Base-by-base conservation (phyloP, 2,329 filamentous ascomycete genomes). In the Colletotrichum siamense region DNA sequence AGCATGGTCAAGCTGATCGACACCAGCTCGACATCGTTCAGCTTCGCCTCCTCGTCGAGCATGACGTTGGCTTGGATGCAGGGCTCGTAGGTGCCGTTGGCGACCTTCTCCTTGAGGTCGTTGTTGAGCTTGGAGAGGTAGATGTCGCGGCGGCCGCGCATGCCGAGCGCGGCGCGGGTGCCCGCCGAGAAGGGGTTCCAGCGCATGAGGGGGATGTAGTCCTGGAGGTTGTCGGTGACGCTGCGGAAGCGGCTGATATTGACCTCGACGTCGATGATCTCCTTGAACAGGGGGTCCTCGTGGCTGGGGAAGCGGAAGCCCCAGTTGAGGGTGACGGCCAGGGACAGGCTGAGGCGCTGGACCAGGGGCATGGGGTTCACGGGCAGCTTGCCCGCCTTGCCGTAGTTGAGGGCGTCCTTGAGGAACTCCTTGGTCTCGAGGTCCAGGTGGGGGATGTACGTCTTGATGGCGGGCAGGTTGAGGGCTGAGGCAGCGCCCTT, bases 1-100 rank as follows among this genome's bases (percentile, higher is more conserved):
- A 82, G 75, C 92, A 94, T 94, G 63, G 92, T 93, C 62, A 94
- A 83, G 79, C 92, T 92, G 78, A 94, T 92, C 3, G 91, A 93
- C 82, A 93, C 92, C 70, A 94, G 87, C 82, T 94, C 92, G 22
- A 89, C 92, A 5, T 59, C 71, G 57, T 73, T 30, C 5, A 76
- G 63, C 36, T 69, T 73, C 2, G 91, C 91, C 71, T 94, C 92
- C 0, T 92, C 91, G 68, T 77, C 92, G 77, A 93, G 92, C 52
- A 94, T 84, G 55, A 94, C 92, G 79, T 93, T 93, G 0, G 92
- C 92, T 7, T 77, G 92, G 77, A 94, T 94, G 80, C 92, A 94
- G 4, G 92, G 92, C 79, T 90, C 91, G 79, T 94, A 92, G 0
- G 90, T 92, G 0, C 92, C 92, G 34, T 90, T 88, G 4, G 65